Evolutionary conservation across 2,329 filamentous ascomycete species (phyloP), one percentile per base, ranked within the genome.

Genomic region (Epichloe bromicola): DNA sequence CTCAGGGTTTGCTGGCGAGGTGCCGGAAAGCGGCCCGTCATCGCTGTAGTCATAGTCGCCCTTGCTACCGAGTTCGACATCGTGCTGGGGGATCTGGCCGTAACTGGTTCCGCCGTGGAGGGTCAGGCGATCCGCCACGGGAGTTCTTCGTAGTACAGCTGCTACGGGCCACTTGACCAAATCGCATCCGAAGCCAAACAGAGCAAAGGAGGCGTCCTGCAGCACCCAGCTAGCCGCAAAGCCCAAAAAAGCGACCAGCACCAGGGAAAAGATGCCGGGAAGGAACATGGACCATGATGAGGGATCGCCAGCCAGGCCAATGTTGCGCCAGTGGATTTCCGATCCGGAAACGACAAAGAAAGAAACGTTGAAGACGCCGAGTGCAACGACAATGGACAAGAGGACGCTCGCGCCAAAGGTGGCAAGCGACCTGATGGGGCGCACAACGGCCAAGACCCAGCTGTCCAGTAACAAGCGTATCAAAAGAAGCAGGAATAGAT

Each of bases 251-350:
- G 60, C 33, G 1, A 59, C 58, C 33, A 61, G 19, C 1, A 54
- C 45, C 6, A 60, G 61, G 15, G 62, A 61, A 20, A 65, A 41
- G 23, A 64, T 46, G 1, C 65, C 66, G 1, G 63, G 58, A 2
- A 67, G 57, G 12, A 68, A 54, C 39, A 65, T 56, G 14, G 56
- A 56, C 53, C 60, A 57, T 1, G 63, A 63, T 1, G 62, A 61
- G 11, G 63, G 54, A 36, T 68, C 66, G 10, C 58, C 55, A 0
- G 59, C 60, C 8, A 67, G 46, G 12, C 55, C 63, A 20, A 66
- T 53, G 45, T 68, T 67, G 42, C 63, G 59, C 57, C 65, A 65
- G 38, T 65, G 66, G 3, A 68, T 59, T 49, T 68, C 65, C 6
- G 61, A 60, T 17, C 65, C 64, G 1, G 64, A 53, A 2, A 61